A percentile compares a stretch with the other conserved stretches of the same genome.
Evolutionary conservation across 768 basidiomycete species (phyloP).

Genomic region (Pulveroboletus frians): DNA sequence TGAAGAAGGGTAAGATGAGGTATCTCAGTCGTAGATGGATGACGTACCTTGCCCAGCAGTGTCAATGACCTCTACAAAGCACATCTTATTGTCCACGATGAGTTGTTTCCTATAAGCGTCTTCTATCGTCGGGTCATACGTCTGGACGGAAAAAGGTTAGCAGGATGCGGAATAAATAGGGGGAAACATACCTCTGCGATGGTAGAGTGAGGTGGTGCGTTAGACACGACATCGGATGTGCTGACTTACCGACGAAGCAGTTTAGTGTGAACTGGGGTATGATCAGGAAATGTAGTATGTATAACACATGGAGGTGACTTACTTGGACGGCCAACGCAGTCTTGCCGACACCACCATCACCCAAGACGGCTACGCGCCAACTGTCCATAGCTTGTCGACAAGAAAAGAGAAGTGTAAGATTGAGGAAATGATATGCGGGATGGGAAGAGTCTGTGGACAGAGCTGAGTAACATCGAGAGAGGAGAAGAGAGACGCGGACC

Average conservation of each 20-base stretch:
- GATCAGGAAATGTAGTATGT: conserved; percentile 8
- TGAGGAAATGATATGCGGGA: conserved; percentile 24
- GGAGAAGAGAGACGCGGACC: conserved; percentile 23
- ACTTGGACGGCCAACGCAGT: conserved; percentile 95
- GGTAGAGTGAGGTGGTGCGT: conserved; percentile 13
- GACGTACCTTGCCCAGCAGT: conserved; percentile 91
- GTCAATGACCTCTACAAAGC: conserved; percentile 94
- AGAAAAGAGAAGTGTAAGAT: conserved; percentile 20
- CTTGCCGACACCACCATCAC: conserved; percentile 97
- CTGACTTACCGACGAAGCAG: conserved; percentile 84
- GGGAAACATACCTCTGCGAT: conserved; percentile 47
- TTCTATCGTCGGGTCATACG: conserved; percentile 98
- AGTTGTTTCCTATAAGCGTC: conserved; percentile 95
- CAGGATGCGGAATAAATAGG: conserved; percentile 6
- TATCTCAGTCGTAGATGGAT: neutral
- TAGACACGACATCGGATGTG: conserved; percentile 3
- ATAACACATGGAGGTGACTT: conserved; percentile 22
- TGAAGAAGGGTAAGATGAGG: conserved; percentile 33
- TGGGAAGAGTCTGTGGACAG: conserved; percentile 12
- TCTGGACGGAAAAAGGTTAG: conserved; percentile 41
- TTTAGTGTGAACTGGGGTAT: conserved; percentile 84
- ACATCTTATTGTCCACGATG: conserved; percentile 92
- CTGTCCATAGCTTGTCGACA: conserved; percentile 66
- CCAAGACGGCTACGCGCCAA: conserved; percentile 93
- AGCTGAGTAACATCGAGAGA: conserved; percentile 18